phyloP scores from a whole-genome alignment of 1,139 yeast genomes.

The Candida sp. region DNA sequence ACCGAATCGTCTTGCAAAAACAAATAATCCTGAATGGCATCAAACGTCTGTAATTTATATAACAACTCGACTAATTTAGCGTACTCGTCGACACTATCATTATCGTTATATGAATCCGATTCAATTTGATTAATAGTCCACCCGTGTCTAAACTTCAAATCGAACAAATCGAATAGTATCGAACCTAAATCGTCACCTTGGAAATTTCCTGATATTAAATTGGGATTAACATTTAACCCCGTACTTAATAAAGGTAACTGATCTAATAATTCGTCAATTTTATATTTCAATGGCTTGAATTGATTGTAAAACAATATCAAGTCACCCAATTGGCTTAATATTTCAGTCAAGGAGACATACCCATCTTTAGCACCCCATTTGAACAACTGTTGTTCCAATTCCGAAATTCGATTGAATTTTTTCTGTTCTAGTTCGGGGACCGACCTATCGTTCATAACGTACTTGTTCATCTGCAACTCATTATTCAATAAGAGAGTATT shows the following conservation, averaged over 20 bases:
- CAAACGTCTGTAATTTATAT: conserved; percentile 35
- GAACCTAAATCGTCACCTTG: conserved; percentile 35
- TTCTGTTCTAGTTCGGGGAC: not conserved
- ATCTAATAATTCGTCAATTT: conserved; percentile 37
- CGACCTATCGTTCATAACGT: conserved; percentile 7
- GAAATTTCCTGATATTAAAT: conserved; percentile 59
- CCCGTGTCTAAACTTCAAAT: conserved; percentile 46
- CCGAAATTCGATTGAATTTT: conserved; percentile 11
- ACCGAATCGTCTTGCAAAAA: conserved; percentile 14
- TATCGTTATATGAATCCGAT: conserved; percentile 1
- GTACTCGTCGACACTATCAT: conserved; percentile 14
- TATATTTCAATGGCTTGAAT: conserved; percentile 10
- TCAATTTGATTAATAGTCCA: conserved; percentile 38
- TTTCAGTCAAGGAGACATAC: conserved; percentile 22
- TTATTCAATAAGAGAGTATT: conserved; percentile 61
- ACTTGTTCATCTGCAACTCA: conserved; percentile 21
- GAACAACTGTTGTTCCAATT: conserved; percentile 24
- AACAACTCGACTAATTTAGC: conserved; percentile 18
- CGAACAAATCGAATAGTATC: conserved; percentile 37
- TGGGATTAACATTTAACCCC: conserved; percentile 75
- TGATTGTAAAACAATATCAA: conserved; percentile 27
- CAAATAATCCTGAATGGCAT: conserved; percentile 41
- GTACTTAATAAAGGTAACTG: conserved; percentile 64
- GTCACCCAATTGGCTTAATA: conserved; percentile 47
- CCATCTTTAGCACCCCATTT: conserved; percentile 15